Conservation (phyloP, 208 protist species). For the Herpetomonas tarakana region DNA sequence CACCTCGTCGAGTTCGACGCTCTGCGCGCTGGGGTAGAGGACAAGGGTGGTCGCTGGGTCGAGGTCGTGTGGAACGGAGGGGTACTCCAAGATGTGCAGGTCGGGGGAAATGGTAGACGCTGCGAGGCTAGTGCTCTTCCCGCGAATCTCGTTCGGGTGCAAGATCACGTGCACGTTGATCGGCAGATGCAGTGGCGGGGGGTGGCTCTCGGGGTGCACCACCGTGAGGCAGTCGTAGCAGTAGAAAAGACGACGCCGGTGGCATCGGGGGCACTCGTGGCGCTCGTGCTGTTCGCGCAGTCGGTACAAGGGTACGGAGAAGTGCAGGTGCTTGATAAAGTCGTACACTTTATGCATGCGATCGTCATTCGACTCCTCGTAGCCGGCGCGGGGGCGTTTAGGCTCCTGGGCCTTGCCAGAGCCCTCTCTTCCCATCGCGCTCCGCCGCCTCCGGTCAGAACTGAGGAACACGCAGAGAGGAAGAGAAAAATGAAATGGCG, state of each 20-base stretch:
- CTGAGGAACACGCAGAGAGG: too few species aligned
- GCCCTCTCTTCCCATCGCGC: not conserved
- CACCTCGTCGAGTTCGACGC: conserved; percentile 65
- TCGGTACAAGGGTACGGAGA: conserved; percentile 61
- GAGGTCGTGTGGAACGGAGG: conserved; percentile 52
- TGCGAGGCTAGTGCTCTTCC: conserved; percentile 93
- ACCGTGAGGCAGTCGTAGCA: conserved; percentile 90
- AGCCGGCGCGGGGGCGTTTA: conserved; percentile 70
- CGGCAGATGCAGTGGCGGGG: conserved; percentile 65
- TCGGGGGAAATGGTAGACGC: conserved; percentile 88
- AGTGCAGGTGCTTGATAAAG: conserved; percentile 70
- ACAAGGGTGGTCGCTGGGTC: conserved; percentile 69
- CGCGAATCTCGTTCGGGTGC: conserved; percentile 82
- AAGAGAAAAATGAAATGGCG: too few species aligned
- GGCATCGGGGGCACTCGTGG: conserved; percentile 64
- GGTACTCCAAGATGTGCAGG: conserved; percentile 79
- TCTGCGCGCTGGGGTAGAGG: conserved; percentile 83
- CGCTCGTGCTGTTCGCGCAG: conserved; percentile 64
- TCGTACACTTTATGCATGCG: conserved; percentile 43
- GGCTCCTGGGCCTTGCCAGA: conserved; percentile 9
- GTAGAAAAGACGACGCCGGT: conserved; percentile 77
- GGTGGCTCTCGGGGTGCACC: conserved; percentile 80
- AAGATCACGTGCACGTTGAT: conserved; percentile 87
- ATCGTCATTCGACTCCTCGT: conserved; percentile 57
- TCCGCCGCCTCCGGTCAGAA: too few species aligned